Percentiles rank a stretch among this genome's conserved stretches.
Evolutionary conservation across 768 basidiomycete genomes (phyloP).

Genomic region (Leccinum disarticulatum): DNA sequence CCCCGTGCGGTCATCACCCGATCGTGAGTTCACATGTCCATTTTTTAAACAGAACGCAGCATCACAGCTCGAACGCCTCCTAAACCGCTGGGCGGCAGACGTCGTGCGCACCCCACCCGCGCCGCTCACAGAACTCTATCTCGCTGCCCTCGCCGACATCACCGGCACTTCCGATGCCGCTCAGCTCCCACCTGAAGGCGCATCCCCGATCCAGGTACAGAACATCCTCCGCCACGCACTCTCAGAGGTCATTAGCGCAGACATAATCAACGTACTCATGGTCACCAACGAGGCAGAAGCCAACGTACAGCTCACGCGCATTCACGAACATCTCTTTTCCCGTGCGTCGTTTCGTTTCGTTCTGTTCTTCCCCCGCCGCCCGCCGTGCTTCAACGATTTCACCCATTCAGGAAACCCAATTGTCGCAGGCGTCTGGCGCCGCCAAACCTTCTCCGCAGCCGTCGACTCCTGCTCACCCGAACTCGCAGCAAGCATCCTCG

Average conservation of each 20-base stretch:
- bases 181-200: constrained; percentile 38
- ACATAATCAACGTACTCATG: constrained; percentile 81
- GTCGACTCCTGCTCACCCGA: constrained; percentile 75
- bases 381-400: neutral
- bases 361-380: neutral
- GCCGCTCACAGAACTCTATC: constrained; percentile 51
- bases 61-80: constrained; percentile 74
- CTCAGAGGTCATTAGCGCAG: constrained; percentile 69
- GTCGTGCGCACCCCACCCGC: constrained; percentile 58
- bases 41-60: constrained; percentile 86
- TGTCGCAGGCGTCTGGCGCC: constrained; percentile 87
- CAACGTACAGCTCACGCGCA: constrained; percentile 79
- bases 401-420: constrained; percentile 71
- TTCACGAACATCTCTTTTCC: constrained; percentile 86
- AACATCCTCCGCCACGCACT: constrained; percentile 79
- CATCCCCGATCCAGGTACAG: constrained; percentile 71
- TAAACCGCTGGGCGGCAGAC: constrained; percentile 89
- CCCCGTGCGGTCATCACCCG: neutral
- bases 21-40: neutral
- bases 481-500: constrained; percentile 64
- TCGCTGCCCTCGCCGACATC: constrained; percentile 61
- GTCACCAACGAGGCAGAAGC: constrained; percentile 85
- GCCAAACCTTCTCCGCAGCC: constrained; percentile 86
- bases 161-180: constrained; percentile 43
- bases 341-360: constrained; percentile 48